Percentiles rank a stretch among this genome's conserved stretches.
Evolutionary conservation across 129 eudicot genomes (phyloP).

Genomic region (Arctium minus): DNA sequence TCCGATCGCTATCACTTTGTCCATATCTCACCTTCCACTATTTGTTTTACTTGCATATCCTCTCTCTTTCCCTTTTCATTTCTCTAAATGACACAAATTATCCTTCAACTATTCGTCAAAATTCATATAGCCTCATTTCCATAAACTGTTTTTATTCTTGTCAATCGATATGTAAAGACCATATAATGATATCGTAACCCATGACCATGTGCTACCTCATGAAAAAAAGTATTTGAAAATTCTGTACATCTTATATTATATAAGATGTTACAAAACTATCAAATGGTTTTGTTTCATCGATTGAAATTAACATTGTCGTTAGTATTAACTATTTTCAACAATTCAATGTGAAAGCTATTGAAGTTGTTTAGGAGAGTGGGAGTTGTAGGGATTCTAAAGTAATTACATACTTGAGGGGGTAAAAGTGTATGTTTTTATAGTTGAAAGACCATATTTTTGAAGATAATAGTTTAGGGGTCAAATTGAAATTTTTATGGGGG

Average conservation of each 20-base stretch:
- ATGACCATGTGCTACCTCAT: too few species aligned
- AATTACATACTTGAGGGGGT: not conserved
- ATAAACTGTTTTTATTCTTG: not conserved
- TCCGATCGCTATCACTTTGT: slow-evolving; percentile 14
- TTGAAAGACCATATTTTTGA: not conserved
- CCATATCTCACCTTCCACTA: slow-evolving; percentile 1
- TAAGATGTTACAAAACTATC: too few species aligned
- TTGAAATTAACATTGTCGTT: too few species aligned
- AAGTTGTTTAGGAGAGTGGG: not conserved
- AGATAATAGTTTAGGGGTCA: not conserved
- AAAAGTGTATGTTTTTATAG: not conserved
- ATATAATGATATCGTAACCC: too few species aligned
- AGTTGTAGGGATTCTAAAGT: not conserved
- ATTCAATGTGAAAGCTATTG: not conserved
- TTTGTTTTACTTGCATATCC: not conserved
- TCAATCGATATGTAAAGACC: not conserved
- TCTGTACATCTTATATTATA: too few species aligned
- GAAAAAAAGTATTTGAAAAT: too few species aligned
- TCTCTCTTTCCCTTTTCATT: not conserved
- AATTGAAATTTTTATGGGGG: not conserved
- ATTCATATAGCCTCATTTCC: not conserved
- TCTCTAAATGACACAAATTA: not conserved
- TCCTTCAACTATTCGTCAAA: not conserved
- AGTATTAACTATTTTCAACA: not conserved
- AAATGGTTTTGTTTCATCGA: too few species aligned